Percentiles rank a stretch among this genome's conserved stretches.
Conservation (phyloP, 2,329 filamentous ascomycete genomes). For the Colletotrichum higginsianum region DNA sequence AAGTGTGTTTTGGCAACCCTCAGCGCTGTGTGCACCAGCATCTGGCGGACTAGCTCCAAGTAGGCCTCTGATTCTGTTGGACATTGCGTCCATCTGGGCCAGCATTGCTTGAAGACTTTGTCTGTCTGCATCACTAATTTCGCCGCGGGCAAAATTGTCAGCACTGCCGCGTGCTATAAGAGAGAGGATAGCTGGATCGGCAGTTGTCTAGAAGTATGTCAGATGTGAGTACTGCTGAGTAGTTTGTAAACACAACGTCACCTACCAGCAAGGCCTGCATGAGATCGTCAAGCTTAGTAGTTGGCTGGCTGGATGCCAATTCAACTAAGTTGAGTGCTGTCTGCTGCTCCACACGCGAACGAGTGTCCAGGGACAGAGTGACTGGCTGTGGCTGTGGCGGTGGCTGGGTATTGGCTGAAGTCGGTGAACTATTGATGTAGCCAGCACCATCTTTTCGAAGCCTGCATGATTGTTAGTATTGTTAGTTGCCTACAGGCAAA, state of each 20-base stretch:
- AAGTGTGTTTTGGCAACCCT: slow-evolving; percentile 16
- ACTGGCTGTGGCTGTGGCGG: slow-evolving; percentile 44
- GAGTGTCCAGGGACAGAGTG: slow-evolving; percentile 55
- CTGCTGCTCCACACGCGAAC: slow-evolving; percentile 74
- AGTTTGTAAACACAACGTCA: slow-evolving; percentile 43
- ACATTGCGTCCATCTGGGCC: slow-evolving; percentile 62
- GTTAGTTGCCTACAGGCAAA: background rate
- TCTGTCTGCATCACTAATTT: slow-evolving; percentile 60
- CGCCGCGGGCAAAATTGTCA: slow-evolving; percentile 56
- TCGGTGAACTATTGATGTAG: slow-evolving; percentile 49
- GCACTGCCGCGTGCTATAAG: slow-evolving; percentile 66
- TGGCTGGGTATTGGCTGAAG: slow-evolving; percentile 34
- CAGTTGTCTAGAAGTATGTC: slow-evolving; percentile 55
- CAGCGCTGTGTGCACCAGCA: background rate
- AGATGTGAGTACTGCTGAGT: slow-evolving; percentile 33
- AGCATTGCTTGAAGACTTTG: slow-evolving; percentile 64
- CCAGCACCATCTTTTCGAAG: slow-evolving; percentile 57
- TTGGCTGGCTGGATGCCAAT: slow-evolving; percentile 63
- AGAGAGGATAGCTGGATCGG: slow-evolving; percentile 61
- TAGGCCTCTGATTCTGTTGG: slow-evolving; percentile 57
- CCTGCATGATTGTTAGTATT: slow-evolving; percentile 46
- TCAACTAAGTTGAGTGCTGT: slow-evolving; percentile 75
- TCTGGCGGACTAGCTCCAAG: slow-evolving; percentile 48
- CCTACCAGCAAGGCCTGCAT: slow-evolving; percentile 75
- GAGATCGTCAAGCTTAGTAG: slow-evolving; percentile 67